These are phyloP conservation scores for Geotrichum citri-aurantii DNA, from an alignment of 1,139 yeast genomes.

Conservation along the genomic window DNA sequence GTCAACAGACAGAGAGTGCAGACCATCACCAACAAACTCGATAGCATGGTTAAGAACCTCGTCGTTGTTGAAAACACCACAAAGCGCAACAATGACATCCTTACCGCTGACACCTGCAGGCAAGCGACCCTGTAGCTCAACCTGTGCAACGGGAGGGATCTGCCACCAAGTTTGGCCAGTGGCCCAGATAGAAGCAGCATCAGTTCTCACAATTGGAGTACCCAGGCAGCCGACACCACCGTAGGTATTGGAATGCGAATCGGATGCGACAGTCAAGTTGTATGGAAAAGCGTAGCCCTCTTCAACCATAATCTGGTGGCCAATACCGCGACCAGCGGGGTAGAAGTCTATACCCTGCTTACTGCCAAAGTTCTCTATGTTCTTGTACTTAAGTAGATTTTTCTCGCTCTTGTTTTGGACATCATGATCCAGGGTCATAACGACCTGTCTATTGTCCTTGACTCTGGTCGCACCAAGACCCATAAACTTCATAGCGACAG, in stretches of 20 bases:
- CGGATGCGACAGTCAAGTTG: slow-evolving; percentile 91
- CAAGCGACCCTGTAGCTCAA: slow-evolving; percentile 73
- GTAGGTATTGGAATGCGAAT: slow-evolving; percentile 94
- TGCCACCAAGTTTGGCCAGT: slow-evolving; percentile 99
- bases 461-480: slow-evolving; percentile 86
- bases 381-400: slow-evolving; percentile 78
- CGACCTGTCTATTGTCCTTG: slow-evolving; percentile 82
- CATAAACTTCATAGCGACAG: slow-evolving; percentile 93
- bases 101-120: slow-evolving; percentile 91
- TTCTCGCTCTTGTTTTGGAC: slow-evolving; percentile 89
- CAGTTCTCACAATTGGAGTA: slow-evolving; percentile 96
- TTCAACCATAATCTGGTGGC: slow-evolving; percentile 98
- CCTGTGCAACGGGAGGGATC: slow-evolving; percentile 97
- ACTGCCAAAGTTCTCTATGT: slow-evolving; percentile 82
- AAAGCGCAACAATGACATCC: slow-evolving; percentile 91
- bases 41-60: slow-evolving; percentile 96
- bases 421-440: slow-evolving; percentile 94
- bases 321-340: slow-evolving; percentile 98
- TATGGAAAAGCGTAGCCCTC: slow-evolving; percentile 97
- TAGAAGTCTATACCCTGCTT: slow-evolving; percentile 94
- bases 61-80: slow-evolving; percentile 93
- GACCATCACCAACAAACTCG: slow-evolving; percentile 88
- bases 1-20: slow-evolving; percentile 69
- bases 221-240: slow-evolving; percentile 97
- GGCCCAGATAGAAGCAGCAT: slow-evolving; percentile 99